Evolutionary conservation across 495 filamentous ascomycete species (phyloP), one percentile per base, ranked within the genome.

Genomic region (Neurospora sp.): DNA sequence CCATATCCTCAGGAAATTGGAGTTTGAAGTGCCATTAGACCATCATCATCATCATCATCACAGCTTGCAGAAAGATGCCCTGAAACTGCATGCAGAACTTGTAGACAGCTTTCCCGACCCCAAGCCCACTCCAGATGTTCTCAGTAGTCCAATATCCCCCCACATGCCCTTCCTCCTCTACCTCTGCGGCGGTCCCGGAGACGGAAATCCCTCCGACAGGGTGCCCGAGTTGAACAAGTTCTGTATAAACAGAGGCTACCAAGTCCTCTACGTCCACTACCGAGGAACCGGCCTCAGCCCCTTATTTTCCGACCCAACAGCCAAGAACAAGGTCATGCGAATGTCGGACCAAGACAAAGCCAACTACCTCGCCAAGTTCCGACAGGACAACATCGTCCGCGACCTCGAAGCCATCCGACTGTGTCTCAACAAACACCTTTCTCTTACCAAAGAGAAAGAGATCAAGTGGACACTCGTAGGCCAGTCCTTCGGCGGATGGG

Each of bases 401-500:
- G 94, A 98, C 75, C 93, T 93, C 73, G 94, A 98, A 75, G 93
- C 94, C 5, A 87, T 98, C 12, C 87, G 94, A 3, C 83, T 89
- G 44, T 87, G 82, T 39, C 82, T 97, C 16, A 14, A 59, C 10
- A 35, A n/a, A 1, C 1, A 69, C 0, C 16, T 45, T 44, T 14
- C 39, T 40, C 39, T 3, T 1, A 1, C n/a, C 8, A 47, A 47
- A 3, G 81, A 83, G 6, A 88, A 91, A 38, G 88, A 92, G 76
- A 85, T 89, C 74, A 92, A 92, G 83, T 97, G 92, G 91, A 83
- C 80, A 16, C 83, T 93, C 18, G 85, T 96, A 65, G 94, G 94
- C 9, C 94, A 97, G 80, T 93, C 90, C 20, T 98, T 94, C 77
- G 94, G 95, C 39, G 95, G 94, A 0, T 97, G 96, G 83, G 93